Percentiles rank a stretch among this genome's conserved stretches.
Conservation (phyloP, 139 green algal genomes). For the Chlorella vulgaris region DNA sequence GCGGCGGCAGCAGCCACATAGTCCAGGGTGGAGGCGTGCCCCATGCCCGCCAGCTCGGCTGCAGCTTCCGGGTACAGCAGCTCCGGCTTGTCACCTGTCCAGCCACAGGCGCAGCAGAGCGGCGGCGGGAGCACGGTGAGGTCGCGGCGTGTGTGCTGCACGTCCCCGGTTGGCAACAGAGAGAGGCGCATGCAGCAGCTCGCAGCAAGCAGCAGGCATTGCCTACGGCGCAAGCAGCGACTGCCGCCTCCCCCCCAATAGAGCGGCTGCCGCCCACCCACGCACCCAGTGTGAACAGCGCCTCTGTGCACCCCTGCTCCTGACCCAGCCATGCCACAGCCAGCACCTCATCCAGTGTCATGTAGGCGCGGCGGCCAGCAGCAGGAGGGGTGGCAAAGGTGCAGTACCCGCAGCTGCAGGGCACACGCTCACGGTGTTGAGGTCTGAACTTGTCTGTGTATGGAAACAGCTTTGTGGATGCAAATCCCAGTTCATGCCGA, state of each 20-base stretch:
- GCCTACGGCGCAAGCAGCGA: neutral
- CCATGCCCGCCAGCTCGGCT: conserved; percentile 72
- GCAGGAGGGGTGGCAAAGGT: conserved; percentile 77
- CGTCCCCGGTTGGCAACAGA: neutral
- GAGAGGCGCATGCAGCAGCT: neutral
- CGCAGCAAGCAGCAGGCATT: neutral
- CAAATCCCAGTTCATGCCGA: no score
- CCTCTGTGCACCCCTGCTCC: conserved; percentile 80
- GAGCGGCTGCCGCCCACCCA: neutral
- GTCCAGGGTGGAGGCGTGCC: conserved; percentile 69
- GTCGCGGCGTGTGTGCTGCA: no score
- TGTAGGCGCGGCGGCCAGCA: conserved; percentile 64
- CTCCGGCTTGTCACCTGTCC: conserved; percentile 86
- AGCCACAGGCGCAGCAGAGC: neutral
- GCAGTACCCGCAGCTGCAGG: conserved; percentile 77
- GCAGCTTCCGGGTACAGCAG: conserved; percentile 68
- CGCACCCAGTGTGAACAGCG: conserved; percentile 87
- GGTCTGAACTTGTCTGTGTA: no score
- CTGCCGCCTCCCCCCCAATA: neutral
- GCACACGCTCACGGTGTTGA: neutral
- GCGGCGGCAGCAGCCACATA: conserved; percentile 72
- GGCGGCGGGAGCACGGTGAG: no score
- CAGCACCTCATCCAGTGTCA: conserved; percentile 85
- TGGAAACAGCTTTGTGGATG: no score
- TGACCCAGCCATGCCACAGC: conserved; percentile 63